phyloP scores from a whole-genome alignment of 805 yeast species.

The Wickerhamomyces rabaulensis region DNA sequence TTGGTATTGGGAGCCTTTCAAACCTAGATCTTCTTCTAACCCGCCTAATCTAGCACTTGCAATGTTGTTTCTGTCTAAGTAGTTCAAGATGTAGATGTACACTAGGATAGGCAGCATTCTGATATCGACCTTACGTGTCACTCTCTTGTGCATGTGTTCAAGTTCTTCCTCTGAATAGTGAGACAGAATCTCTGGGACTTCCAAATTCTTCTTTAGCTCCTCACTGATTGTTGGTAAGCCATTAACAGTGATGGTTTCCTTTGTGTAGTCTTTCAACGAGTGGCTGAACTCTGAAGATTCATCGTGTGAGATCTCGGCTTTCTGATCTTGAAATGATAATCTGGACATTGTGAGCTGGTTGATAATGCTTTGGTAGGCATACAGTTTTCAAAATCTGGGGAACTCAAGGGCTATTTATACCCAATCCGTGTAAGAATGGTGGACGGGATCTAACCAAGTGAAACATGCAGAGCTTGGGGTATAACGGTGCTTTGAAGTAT shows the following conservation, averaged over 20 bases:
- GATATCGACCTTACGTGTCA: slow-evolving; percentile 42
- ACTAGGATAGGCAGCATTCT: slow-evolving; percentile 48
- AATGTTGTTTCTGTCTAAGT: slow-evolving; percentile 44
- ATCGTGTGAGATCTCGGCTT: background rate
- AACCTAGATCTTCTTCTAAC: slow-evolving; percentile 39
- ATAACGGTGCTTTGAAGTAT: too few species aligned
- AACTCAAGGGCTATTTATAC: too few species aligned
- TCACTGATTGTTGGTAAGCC: slow-evolving; percentile 6
- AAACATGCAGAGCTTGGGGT: too few species aligned
- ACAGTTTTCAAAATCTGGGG: background rate
- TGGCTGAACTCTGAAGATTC: background rate
- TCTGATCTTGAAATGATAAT: background rate
- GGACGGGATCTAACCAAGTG: slow-evolving; percentile 7
- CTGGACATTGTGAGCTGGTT: background rate
- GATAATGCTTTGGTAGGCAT: too few species aligned
- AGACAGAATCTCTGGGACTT: slow-evolving; percentile 19
- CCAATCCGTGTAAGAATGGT: background rate
- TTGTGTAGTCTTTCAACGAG: background rate
- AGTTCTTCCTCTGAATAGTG: slow-evolving; percentile 34
- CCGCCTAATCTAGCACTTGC: slow-evolving; percentile 47
- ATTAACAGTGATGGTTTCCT: background rate
- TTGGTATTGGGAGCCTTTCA: slow-evolving; percentile 40
- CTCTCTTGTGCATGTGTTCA: slow-evolving; percentile 34
- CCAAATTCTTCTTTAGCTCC: slow-evolving; percentile 9
- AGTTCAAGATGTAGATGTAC: slow-evolving; percentile 46